Base-by-base conservation (phyloP, 2,329 filamentous ascomycete genomes). In the Trichoderma citrinoviride region DNA sequence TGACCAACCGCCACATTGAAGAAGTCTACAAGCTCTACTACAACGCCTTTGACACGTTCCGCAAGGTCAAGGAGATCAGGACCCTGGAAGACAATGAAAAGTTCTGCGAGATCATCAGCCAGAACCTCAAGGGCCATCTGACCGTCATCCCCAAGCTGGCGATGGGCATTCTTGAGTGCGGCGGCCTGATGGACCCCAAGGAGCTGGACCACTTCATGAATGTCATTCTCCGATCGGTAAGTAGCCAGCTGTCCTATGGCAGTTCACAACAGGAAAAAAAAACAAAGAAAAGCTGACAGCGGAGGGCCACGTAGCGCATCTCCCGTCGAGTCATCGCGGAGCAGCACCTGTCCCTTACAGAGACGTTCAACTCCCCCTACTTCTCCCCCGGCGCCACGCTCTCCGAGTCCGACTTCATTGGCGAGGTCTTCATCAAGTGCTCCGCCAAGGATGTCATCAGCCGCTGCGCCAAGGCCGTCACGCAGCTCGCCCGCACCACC, bases 21-120 rank as follows among this genome's bases (percentile, higher is more conserved):
- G 89, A 96, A 69, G 95, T 98, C 40, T 99, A 99, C 79, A 92
- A 98, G 75, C 84, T 97, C 7, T 99, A 99, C 81, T 96, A 97
- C 79, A 88, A 89, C 70, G 94, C 95, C n/a, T 99, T 99, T 72
- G 95, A 99, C 75, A 88, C 83, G 61, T 90, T 98, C 68, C 90
- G 95, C 54, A 90, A 90, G 70, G 82, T 97, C 46, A 88, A 89
- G 57, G 92, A 97, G 73, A 88, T 99, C 70, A 89, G 90, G 72
- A 90, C 87, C 0, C 79, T 97, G 41, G 90, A 96, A 37, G 94
- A 98, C 72, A 99, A 99, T 75, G 93, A 97, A 69, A 81, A 78
- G 49, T 90, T 96, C 71, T 99, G 95, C 80, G 85, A 90, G 62
- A 82, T 92, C 65, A 88, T 99, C 66, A 86, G 89, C 66, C 82